Evolutionary conservation across 257 asterid genomes (phyloP), one percentile per base, ranked within the genome.

Genomic region (Fraxinus pennsylvanica): DNA sequence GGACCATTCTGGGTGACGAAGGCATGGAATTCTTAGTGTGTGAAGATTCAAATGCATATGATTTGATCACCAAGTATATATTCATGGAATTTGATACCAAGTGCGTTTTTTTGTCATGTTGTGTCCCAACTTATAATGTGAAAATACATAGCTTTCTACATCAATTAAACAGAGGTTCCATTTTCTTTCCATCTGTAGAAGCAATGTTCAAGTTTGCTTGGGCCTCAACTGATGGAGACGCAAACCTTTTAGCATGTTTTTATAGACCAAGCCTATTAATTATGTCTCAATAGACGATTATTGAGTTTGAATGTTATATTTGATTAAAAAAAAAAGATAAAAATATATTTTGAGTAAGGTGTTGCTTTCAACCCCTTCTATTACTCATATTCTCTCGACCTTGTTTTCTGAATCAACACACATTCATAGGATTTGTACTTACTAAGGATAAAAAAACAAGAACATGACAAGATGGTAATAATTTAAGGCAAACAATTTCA

Each of bases 71-170:
- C 30, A 8, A 41, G 4, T 10, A 10, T 41, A 63, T 63, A 63
- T 63, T 63, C 69, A 63, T 63, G 15, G 35, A 63, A 63, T 63
- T 3, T 63, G 69, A 63, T 63, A 63, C 69, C 14, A 63, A 27
- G 12, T 59, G 25, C 22, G 29, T 47, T 59, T 1, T 9, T 59
- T 21, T 59, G 30, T 59, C 67, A 59, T n/a, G 29, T 59, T 2
- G 25, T 59, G 30, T 59, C 30, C 67, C 67, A 59, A 59, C 29
- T 59, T 6, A 25, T 59, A 57, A n/a, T 57, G 29, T 57, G 25
- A 21, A 17, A 52, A 17, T 5, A 54, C 25, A 54, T 6, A 54
- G 27, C 65, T 54, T 54, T 54, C 52, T 43, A 43, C 52, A 17
- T 52, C 61, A 52, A 17, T 3, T 52, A 52, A 52, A 52, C 22